A percentile compares a stretch with the other conserved stretches of the same genome.
Evolutionary conservation across 2,329 filamentous ascomycete genomes (phyloP).

Genomic region (Fusarium musae): DNA sequence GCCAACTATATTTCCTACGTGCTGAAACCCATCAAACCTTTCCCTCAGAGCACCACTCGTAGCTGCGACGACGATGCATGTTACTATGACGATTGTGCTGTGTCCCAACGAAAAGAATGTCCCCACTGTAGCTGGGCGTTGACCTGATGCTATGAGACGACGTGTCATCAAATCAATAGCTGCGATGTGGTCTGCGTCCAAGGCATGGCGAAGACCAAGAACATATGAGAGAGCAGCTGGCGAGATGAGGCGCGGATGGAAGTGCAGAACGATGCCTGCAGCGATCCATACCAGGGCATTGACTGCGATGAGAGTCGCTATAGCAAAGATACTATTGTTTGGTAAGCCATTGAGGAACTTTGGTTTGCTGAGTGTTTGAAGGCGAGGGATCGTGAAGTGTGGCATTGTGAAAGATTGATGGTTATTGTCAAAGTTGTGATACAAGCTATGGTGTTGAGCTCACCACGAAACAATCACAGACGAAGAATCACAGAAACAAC

Average conservation of each 20-base stretch:
- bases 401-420: conserved; percentile 20
- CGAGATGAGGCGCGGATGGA: conserved; percentile 73
- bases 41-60: conserved; percentile 85
- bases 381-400: conserved; percentile 27
- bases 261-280: conserved; percentile 63
- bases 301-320: conserved; percentile 59
- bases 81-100: conserved; percentile 91
- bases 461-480: neutral
- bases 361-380: conserved; percentile 40
- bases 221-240: conserved; percentile 88
- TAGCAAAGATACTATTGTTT: conserved; percentile 58
- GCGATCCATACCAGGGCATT: conserved; percentile 68
- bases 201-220: conserved; percentile 90
- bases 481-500: neutral
- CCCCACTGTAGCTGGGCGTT: conserved; percentile 89
- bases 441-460: neutral
- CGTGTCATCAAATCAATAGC: conserved; percentile 97
- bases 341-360: conserved; percentile 48
- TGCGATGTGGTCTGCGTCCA: conserved; percentile 89
- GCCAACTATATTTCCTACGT: conserved; percentile 88
- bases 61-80: conserved; percentile 90
- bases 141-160: conserved; percentile 84
- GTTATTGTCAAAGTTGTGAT: neutral
- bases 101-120: conserved; percentile 96
- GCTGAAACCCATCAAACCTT: conserved; percentile 82